phyloP scores from a whole-genome alignment of 1,139 yeast genomes.

The Geotrichum bryndzae region DNA sequence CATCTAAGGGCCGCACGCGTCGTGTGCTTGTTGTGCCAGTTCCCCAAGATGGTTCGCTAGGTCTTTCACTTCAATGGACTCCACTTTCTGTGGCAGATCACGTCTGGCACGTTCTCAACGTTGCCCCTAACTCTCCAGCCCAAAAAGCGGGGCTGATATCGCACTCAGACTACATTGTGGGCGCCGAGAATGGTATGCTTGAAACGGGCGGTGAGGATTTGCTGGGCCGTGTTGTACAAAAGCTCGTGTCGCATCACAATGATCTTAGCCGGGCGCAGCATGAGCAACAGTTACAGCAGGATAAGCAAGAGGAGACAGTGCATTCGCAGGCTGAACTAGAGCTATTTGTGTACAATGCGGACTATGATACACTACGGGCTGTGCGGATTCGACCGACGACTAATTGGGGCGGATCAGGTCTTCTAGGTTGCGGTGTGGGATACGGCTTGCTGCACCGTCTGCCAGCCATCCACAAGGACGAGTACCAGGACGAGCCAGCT shows the following conservation, averaged over 20 bases:
- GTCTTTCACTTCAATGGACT: constrained; percentile 68
- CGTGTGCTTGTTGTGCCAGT: constrained; percentile 50
- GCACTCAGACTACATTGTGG: constrained; percentile 82
- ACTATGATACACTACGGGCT: constrained; percentile 77
- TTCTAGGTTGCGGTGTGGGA: constrained; percentile 92
- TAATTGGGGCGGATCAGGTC: constrained; percentile 62
- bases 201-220: constrained; percentile 83
- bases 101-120: constrained; percentile 80
- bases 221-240: constrained; percentile 55
- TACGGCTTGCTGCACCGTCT: constrained; percentile 82
- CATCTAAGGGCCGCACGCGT: constrained; percentile 75
- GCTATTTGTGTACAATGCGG: constrained; percentile 83
- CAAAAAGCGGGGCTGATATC: constrained; percentile 77
- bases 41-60: constrained; percentile 39
- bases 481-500: background rate
- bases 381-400: constrained; percentile 66
- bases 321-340: constrained; percentile 33
- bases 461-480: constrained; percentile 46
- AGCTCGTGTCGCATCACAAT: constrained; percentile 24
- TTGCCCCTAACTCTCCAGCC: constrained; percentile 79
- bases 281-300: constrained; percentile 6
- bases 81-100: constrained; percentile 70
- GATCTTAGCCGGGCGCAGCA: constrained; percentile 21
- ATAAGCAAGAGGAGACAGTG: constrained; percentile 6
- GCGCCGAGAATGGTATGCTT: constrained; percentile 77